Percentiles rank a stretch among this genome's conserved stretches.
Evolutionary conservation across 768 basidiomycete species (phyloP).

Genomic region (Naganishia vaughanmartiniae): DNA sequence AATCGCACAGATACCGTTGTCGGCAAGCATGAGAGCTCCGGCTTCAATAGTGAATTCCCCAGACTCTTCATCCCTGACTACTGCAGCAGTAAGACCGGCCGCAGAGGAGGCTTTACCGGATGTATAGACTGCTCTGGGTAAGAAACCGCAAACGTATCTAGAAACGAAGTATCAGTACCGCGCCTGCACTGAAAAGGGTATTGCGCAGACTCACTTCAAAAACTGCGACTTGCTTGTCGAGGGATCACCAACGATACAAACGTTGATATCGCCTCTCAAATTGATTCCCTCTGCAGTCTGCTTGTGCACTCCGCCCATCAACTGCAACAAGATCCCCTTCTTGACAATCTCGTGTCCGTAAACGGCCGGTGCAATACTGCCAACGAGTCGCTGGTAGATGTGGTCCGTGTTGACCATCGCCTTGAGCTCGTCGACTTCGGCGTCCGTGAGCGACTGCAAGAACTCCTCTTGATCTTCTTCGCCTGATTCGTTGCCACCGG

Average conservation of each 20-base stretch:
- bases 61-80: constrained; percentile 96
- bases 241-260: constrained; percentile 96
- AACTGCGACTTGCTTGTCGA: constrained; percentile 98
- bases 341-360: constrained; percentile 99
- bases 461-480: constrained; percentile 70
- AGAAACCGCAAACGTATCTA: constrained; percentile 96
- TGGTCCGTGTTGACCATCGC: constrained; percentile 91
- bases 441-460: constrained; percentile 81
- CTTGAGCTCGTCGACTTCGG: constrained; percentile 91
- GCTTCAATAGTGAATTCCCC: constrained; percentile 99
- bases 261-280: constrained; percentile 96
- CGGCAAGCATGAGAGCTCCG: constrained; percentile 96
- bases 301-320: constrained; percentile 99
- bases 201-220: constrained; percentile 73
- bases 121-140: constrained; percentile 95
- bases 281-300: constrained; percentile 94
- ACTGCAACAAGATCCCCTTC: constrained; percentile 89
- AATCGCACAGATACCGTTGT: constrained; percentile 99
- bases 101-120: constrained; percentile 99
- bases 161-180: neutral
- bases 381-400: constrained; percentile 89
- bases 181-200: neutral
- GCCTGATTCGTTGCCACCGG: constrained; percentile 79
- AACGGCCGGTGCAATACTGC: constrained; percentile 94
- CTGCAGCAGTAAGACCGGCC: constrained; percentile 96